These are phyloP conservation scores for Sisymbrium irio DNA, from an alignment of 345 rosid species.

Conservation along the genomic window DNA sequence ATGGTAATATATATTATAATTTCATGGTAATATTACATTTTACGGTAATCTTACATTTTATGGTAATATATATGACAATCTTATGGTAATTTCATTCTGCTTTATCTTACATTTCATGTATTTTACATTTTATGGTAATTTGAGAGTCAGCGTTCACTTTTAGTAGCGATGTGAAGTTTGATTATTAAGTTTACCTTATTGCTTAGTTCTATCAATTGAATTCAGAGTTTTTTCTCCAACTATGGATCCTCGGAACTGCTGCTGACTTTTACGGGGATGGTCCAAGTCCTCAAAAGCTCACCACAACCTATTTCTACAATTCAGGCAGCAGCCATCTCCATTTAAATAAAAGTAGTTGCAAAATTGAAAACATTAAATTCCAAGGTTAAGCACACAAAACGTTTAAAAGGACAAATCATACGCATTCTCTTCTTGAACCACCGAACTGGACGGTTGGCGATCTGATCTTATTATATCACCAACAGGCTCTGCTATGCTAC, in stretches of 20 bases:
- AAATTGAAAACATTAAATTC: too few species aligned
- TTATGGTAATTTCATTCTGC: too few species aligned
- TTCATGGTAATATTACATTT: too few species aligned
- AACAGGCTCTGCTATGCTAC: slow-evolving; percentile 59
- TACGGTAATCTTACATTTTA: too few species aligned
- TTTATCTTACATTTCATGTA: too few species aligned
- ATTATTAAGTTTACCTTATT: background rate
- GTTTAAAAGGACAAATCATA: slow-evolving; percentile 29
- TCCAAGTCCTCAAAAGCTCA: slow-evolving; percentile 40
- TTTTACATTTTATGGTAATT: too few species aligned
- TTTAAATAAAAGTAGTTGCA: too few species aligned
- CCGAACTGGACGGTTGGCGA: slow-evolving; percentile 58
- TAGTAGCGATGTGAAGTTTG: background rate
- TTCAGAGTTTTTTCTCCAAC: background rate
- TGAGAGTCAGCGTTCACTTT: slow-evolving; percentile 52
- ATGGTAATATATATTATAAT: too few species aligned
- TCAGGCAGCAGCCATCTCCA: too few species aligned
- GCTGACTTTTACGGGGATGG: slow-evolving; percentile 78
- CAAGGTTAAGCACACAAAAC: too few species aligned
- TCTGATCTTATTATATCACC: slow-evolving; percentile 69
- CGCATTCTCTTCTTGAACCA: slow-evolving; percentile 68
- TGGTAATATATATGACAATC: too few species aligned
- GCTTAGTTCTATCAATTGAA: background rate
- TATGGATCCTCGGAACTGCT: slow-evolving; percentile 83
- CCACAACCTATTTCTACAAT: too few species aligned